A percentile compares a stretch with the other conserved stretches of the same genome.
Conservation (phyloP, 2,329 filamentous ascomycete genomes). For the Chlorencoelia australis region DNA sequence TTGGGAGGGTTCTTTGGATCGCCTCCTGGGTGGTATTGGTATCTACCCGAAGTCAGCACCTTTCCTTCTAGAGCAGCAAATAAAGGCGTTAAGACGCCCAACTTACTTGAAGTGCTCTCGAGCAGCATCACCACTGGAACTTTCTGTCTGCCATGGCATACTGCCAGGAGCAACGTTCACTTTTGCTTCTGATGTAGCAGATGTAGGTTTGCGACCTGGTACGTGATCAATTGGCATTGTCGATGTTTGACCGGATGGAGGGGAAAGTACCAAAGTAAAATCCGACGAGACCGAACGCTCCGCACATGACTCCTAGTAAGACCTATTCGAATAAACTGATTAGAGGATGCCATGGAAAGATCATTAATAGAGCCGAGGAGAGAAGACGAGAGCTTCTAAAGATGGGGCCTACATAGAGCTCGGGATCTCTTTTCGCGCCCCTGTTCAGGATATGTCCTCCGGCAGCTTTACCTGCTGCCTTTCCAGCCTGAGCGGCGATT, state of each 20-base stretch:
- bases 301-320: constrained; percentile 82
- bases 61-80: too few relatives aligned
- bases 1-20: constrained; percentile 65
- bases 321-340: constrained; percentile 45
- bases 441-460: constrained; percentile 41
- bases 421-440: constrained; percentile 59
- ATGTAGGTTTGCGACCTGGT: constrained; percentile 74
- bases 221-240: constrained; percentile 16
- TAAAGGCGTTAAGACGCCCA: too few relatives aligned
- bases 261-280: constrained; percentile 65
- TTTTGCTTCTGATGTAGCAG: constrained; percentile 67
- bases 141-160: constrained; percentile 83
- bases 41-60: too few relatives aligned
- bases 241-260: not conserved
- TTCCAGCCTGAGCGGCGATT: constrained; percentile 27
- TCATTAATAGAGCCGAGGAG: constrained; percentile 2
- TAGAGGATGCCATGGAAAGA: constrained; percentile 4
- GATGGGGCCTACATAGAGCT: constrained; percentile 56
- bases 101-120: constrained; percentile 45
- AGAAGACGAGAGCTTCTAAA: not conserved
- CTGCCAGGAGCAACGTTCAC: constrained; percentile 65
- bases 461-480: constrained; percentile 33
- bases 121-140: constrained; percentile 50
- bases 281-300: constrained; percentile 77
- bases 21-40: constrained; percentile 58